These are phyloP conservation scores for Starmerella cellae DNA, from an alignment of 805 yeast species.

Conservation along the genomic window DNA sequence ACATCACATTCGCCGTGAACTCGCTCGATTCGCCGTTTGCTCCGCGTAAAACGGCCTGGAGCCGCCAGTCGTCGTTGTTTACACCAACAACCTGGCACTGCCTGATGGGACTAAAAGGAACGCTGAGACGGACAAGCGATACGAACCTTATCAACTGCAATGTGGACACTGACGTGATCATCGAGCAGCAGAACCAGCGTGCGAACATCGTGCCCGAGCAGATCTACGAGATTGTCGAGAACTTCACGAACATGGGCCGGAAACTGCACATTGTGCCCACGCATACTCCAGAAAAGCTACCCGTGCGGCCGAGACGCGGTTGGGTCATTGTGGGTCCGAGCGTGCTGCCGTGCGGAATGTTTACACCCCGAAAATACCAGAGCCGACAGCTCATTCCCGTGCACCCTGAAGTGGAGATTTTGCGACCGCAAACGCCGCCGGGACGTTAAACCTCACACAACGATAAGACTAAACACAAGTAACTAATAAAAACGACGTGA, in stretches of 20 bases:
- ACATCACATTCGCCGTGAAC: constrained; percentile 68
- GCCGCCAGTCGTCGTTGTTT: constrained; percentile 36
- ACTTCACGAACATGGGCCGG: constrained; percentile 69
- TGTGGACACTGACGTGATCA: constrained; percentile 73
- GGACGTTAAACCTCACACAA: too few relatives aligned
- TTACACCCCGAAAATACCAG: constrained; percentile 36
- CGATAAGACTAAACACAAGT: too few relatives aligned
- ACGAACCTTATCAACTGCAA: constrained; percentile 80
- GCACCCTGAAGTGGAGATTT: constrained; percentile 56
- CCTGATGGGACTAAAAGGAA: constrained; percentile 95
- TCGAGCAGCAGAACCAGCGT: constrained; percentile 36
- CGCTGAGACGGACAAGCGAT: constrained; percentile 76
- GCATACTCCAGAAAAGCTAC: constrained; percentile 41
- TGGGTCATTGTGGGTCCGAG: constrained; percentile 90
- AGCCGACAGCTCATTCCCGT: constrained; percentile 40
- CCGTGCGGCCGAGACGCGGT: constrained; percentile 61
- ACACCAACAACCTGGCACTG: constrained; percentile 78
- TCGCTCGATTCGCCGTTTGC: constrained; percentile 50
- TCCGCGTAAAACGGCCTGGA: constrained; percentile 32
- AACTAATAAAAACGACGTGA: too few relatives aligned
- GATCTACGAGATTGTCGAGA: constrained; percentile 72
- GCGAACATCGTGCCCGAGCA: constrained; percentile 50
- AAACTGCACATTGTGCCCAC: constrained; percentile 78
- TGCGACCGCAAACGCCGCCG: constrained; percentile 75
- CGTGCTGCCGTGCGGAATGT: constrained; percentile 51